These are phyloP conservation scores for Quercus tomentella DNA, from an alignment of 331 rosid genomes.

Conservation along the genomic window DNA sequence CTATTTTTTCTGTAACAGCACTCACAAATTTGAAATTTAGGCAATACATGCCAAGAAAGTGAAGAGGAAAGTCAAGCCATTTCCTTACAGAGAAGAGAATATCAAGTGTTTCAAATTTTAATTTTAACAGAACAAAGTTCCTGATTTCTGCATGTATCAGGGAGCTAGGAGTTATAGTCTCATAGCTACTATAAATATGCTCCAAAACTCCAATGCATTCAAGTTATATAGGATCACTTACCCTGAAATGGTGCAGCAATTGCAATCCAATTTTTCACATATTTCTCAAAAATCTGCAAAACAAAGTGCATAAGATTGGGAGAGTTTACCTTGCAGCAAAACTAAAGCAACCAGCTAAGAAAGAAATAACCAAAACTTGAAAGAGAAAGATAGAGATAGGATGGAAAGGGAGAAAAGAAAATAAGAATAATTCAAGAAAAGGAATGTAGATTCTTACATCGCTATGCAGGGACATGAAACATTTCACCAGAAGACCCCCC, in stretches of 20 bases:
- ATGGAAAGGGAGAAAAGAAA: slow-evolving; percentile 4
- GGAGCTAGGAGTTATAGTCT: slow-evolving; percentile 3
- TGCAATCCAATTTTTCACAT: slow-evolving; percentile 94
- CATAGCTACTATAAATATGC: slow-evolving; percentile 6
- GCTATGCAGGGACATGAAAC: slow-evolving; percentile 80
- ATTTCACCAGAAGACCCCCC: slow-evolving; percentile 97
- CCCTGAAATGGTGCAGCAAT: slow-evolving; percentile 95
- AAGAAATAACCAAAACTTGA: not conserved
- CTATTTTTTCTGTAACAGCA: not conserved
- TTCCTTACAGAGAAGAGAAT: slow-evolving; percentile 5
- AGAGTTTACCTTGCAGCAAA: slow-evolving; percentile 1
- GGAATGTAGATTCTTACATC: slow-evolving; percentile 43
- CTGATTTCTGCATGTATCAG: slow-evolving; percentile 9
- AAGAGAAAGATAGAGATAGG: not conserved
- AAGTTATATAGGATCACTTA: slow-evolving; percentile 27
- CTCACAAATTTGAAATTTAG: not conserved
- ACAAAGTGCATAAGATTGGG: slow-evolving; percentile 6
- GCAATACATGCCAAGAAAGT: not conserved
- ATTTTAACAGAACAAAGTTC: not conserved
- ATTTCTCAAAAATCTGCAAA: slow-evolving; percentile 92
- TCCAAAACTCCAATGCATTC: not conserved
- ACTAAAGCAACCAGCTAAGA: not conserved
- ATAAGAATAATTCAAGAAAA: slow-evolving; percentile 18
- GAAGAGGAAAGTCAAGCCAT: not conserved
- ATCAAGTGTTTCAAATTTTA: not conserved